Percentiles rank a stretch among this genome's conserved stretches.
phyloP scores from a whole-genome alignment of 805 yeast genomes.

The Cyberlindnera meyerae region DNA sequence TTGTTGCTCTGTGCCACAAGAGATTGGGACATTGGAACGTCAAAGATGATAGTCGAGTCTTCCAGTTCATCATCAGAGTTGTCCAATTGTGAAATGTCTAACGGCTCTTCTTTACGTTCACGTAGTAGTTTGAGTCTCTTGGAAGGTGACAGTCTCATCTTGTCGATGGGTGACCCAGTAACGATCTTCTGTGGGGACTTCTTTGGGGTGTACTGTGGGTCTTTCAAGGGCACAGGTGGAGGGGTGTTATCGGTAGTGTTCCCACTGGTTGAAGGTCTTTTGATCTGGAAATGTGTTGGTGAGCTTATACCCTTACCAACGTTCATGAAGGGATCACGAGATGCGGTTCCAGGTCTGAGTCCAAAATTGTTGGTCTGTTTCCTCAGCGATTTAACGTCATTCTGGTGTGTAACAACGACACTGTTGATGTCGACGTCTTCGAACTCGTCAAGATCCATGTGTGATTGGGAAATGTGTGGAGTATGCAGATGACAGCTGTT shows the following conservation, averaged over 20 bases:
- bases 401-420: too few species aligned
- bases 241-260: background rate
- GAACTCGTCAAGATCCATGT: conserved; percentile 1
- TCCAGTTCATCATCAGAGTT: conserved; percentile 51
- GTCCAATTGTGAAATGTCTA: conserved; percentile 10
- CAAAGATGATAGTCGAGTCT: conserved; percentile 48
- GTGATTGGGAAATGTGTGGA: too few species aligned
- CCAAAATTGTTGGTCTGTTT: too few species aligned
- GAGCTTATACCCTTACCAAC: too few species aligned
- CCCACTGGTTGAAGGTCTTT: background rate
- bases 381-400: too few species aligned
- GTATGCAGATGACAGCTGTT: too few species aligned
- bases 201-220: conserved; percentile 2
- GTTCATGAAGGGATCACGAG: conserved; percentile 8
- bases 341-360: conserved; percentile 10
- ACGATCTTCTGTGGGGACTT: background rate
- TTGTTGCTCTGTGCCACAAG: conserved; percentile 37
- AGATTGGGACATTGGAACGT: conserved; percentile 61
- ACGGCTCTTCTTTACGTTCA: conserved; percentile 13
- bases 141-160: conserved; percentile 15
- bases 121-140: conserved; percentile 17
- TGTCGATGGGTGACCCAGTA: background rate
- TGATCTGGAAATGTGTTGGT: conserved; percentile 7
- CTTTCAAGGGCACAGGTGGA: conserved; percentile 1
- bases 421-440: conserved; percentile 20